Evolutionary conservation across 352 stramenopile species (phyloP).

Genomic region (Pythium graminicola): DNA sequence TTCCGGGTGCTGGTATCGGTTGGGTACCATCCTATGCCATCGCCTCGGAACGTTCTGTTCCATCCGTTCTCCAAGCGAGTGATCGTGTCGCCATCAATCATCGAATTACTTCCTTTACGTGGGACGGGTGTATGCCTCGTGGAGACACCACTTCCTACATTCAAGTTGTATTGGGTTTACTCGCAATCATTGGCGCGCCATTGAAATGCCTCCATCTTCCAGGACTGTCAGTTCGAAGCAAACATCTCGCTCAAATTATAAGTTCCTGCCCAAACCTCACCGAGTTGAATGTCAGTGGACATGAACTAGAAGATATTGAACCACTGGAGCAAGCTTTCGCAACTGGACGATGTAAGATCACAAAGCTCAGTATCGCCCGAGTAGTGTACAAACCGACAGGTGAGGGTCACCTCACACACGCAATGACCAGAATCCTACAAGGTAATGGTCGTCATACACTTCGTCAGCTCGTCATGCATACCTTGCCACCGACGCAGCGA

Average conservation of each 20-base stretch:
- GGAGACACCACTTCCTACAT: background rate
- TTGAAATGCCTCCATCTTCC: background rate
- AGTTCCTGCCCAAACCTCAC: conserved; percentile 10
- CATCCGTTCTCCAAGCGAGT: background rate
- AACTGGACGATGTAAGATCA: conserved; percentile 1
- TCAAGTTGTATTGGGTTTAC: background rate
- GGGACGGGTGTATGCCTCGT: background rate
- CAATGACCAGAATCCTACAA: background rate
- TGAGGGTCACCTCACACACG: background rate
- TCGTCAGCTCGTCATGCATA: conserved; percentile 1
- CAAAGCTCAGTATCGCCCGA: conserved; percentile 3
- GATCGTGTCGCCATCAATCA: background rate
- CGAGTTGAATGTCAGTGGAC: conserved; percentile 6
- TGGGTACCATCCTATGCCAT: conserved; percentile 19
- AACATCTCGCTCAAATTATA: conserved; percentile 7
- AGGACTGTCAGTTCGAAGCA: background rate
- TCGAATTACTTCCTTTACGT: conserved; percentile 1
- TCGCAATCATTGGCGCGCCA: conserved; percentile 1
- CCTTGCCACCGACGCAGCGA: background rate
- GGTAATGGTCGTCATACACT: background rate
- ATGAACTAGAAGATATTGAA: background rate
- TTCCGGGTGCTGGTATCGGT: conserved; percentile 29
- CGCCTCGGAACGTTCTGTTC: background rate
- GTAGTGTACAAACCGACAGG: background rate
- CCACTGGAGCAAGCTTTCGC: background rate